Evolutionary conservation across 108 stramenopile species (phyloP), one percentile per base, ranked within the genome.

Genomic region (Cylindrotheca closterium): DNA sequence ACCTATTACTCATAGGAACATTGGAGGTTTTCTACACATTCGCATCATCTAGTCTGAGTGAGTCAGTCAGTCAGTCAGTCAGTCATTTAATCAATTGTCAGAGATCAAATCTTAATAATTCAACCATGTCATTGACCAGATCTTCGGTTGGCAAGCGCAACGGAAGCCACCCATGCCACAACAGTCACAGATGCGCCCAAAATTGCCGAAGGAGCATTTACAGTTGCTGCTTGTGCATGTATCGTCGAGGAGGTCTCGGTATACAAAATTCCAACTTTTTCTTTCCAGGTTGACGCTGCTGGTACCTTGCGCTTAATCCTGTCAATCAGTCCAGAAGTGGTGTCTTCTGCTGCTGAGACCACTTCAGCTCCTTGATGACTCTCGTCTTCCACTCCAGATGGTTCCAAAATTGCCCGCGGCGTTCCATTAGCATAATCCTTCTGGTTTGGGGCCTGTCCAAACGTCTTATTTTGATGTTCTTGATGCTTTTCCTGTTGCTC

Each of bases 151-250:
- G 37, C 7, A 10, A 42, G 15, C 37, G 37, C 7, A 10, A 42
- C 37, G 15, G 15, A 7, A 15, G 37, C 37, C 7, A 42, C 15
- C 37, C 37, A 42, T 42, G 37, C 58, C 28, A 54, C 29, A 10
- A 33, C 63, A 0, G 63, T 37, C 17, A 64, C 63, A n/a, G 63
- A 64, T 7, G 63, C 63, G 0, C 63, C 63, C 25, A 64, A 64
- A 0, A 53, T 22, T n/a, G 52, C 51, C 3, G 63, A 64, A 17
- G 63, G 63, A 42, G 50, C 52, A 64, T 64, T 33, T 23, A 64
- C 1, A 1, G 51, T 29, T 30, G 51, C 21, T 10, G 50, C 7
- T 19, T 42, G 37, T 2, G 51, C 52, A 53, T 53, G 15, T 1
- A 23, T 54, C 25, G 37, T 23, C 17, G 34, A 34, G 18, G 30